Percentiles rank a stretch among this genome's conserved stretches.
phyloP scores from a whole-genome alignment of 2,329 filamentous ascomycete genomes.

The Paraphoma sp. region DNA sequence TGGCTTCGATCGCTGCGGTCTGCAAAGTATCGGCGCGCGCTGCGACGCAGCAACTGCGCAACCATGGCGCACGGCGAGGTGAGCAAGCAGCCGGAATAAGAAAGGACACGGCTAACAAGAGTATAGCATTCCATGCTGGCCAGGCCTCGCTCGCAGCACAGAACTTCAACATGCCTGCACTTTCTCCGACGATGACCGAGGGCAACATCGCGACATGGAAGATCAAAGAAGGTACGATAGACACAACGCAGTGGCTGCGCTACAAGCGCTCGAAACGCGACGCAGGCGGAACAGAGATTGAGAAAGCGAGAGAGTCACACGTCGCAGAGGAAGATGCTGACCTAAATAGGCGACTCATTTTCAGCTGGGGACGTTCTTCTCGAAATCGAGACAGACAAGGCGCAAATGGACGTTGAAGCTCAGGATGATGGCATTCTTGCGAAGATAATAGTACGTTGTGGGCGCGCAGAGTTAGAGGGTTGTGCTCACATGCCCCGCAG shows the following conservation, averaged over 20 bases:
- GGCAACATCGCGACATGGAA: constrained; percentile 87
- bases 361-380: constrained; percentile 84
- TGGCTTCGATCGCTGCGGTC: constrained; percentile 71
- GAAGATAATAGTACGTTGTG: constrained; percentile 70
- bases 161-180: constrained; percentile 89
- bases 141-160: constrained; percentile 73
- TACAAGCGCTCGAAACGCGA: background rate
- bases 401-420: constrained; percentile 92
- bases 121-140: constrained; percentile 68
- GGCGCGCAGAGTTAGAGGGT: background rate
- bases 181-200: constrained; percentile 93
- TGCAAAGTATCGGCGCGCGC: constrained; percentile 70
- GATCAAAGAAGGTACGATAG: constrained; percentile 73
- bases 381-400: constrained; percentile 94
- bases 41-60: constrained; percentile 60
- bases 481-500: constrained; percentile 31
- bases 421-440: constrained; percentile 87
- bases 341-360: constrained; percentile 69
- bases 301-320: background rate
- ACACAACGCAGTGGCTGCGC: background rate
- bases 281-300: background rate
- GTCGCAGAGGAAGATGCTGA: constrained; percentile 15
- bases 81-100: constrained; percentile 37
- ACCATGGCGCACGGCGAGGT: constrained; percentile 65
- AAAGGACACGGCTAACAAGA: constrained; percentile 24